Evolutionary conservation across 441 rosid genomes (phyloP).

Genomic region (Populus hybrid): DNA sequence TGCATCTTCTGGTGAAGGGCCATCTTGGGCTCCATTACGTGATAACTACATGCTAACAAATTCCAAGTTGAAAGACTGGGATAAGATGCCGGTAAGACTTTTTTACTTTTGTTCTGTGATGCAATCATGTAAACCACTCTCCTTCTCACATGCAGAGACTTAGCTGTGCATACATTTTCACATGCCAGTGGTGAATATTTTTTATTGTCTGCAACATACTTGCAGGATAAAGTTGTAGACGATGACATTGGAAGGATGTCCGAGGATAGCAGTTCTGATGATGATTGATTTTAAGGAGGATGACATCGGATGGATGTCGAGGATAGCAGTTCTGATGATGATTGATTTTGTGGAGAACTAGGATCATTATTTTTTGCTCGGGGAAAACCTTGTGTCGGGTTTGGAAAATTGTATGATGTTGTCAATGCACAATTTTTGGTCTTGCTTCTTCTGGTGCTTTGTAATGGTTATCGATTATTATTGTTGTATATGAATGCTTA

Average conservation of each 20-base stretch:
- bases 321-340: slow-evolving; percentile 66
- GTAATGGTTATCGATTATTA: background rate
- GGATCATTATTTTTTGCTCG: background rate
- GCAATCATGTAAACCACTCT: background rate
- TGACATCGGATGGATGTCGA: slow-evolving; percentile 44
- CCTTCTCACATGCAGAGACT: background rate
- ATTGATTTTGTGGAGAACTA: slow-evolving; percentile 22
- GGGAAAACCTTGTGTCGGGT: background rate
- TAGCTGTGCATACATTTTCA: too few relatives aligned
- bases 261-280: slow-evolving; percentile 67
- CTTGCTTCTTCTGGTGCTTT: background rate
- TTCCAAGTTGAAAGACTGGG: slow-evolving; percentile 92
- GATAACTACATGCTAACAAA: slow-evolving; percentile 89
- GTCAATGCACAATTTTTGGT: background rate
- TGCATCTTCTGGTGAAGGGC: slow-evolving; percentile 45
- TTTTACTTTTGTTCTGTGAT: background rate
- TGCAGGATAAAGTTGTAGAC: slow-evolving; percentile 44
- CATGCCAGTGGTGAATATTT: background rate
- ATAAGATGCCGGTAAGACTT: slow-evolving; percentile 59
- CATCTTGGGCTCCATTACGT: slow-evolving; percentile 91
- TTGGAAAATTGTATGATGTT: background rate
- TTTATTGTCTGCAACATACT: slow-evolving; percentile 2
- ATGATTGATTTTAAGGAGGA: slow-evolving; percentile 34
- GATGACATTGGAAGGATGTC: slow-evolving; percentile 48
- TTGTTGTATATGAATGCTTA: background rate